These are phyloP conservation scores for Kondoa subrosea DNA, from an alignment of 768 basidiomycete species.

Conservation along the genomic window DNA sequence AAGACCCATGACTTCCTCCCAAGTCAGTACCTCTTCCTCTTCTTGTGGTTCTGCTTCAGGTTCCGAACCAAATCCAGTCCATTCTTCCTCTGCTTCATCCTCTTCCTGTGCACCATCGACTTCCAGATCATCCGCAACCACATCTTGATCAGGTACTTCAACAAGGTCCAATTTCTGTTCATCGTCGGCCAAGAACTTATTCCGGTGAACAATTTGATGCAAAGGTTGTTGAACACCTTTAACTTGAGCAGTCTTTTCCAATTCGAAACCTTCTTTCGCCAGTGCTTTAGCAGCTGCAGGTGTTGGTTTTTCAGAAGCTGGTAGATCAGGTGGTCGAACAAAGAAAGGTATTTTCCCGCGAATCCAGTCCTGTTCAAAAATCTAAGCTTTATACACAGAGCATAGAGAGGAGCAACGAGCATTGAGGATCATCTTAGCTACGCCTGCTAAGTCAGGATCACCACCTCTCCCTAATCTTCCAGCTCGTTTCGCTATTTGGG, in stretches of 20 bases:
- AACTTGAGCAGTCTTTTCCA: slow-evolving; percentile 36
- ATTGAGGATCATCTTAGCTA: slow-evolving; percentile 82
- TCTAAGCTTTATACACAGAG: background rate
- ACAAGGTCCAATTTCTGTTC: slow-evolving; percentile 12
- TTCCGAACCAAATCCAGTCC: slow-evolving; percentile 24
- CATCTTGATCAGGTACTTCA: slow-evolving; percentile 5
- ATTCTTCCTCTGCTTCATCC: slow-evolving; percentile 30
- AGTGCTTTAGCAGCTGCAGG: slow-evolving; percentile 13
- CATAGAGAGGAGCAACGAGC: slow-evolving; percentile 30
- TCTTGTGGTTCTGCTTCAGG: slow-evolving; percentile 29
- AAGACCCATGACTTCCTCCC: slow-evolving; percentile 64
- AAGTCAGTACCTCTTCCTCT: slow-evolving; percentile 43
- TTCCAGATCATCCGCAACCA: slow-evolving; percentile 12
- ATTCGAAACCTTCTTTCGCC: slow-evolving; percentile 22
- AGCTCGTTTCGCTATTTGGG: slow-evolving; percentile 70
- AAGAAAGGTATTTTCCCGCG: slow-evolving; percentile 94
- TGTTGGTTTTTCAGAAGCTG: slow-evolving; percentile 34
- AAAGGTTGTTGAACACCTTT: slow-evolving; percentile 32
- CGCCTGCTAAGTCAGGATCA: slow-evolving; percentile 78
- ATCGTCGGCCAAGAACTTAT: slow-evolving; percentile 27
- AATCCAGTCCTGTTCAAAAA: slow-evolving; percentile 50
- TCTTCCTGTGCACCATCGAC: slow-evolving; percentile 24
- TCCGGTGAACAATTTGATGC: slow-evolving; percentile 28
- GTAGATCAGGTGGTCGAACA: slow-evolving; percentile 71
- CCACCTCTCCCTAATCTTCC: slow-evolving; percentile 85